Evolutionary conservation across 139 green algal species (phyloP), one percentile per base, ranked within the genome.

Genomic region (Volvox africanus): DNA sequence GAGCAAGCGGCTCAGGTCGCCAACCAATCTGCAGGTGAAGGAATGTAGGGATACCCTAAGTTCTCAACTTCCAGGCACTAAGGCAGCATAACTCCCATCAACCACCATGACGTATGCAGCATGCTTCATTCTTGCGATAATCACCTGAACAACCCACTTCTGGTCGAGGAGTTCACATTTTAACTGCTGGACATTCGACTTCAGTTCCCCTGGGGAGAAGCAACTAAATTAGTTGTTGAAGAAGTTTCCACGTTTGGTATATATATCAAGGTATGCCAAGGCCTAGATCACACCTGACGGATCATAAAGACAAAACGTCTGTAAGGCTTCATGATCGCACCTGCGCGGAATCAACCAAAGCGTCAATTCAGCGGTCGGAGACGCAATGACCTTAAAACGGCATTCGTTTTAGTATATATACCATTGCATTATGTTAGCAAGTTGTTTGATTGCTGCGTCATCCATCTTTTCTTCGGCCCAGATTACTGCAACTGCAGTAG

Each of bases 371-470:
- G 35, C 28, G 73, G 73, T 44, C 22, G 73, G 28, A 35, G 44
- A 18, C 2, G 26, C 32, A 44, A 2, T 16, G 6, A 73, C 20
- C 44, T 22, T 37, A 12, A 22, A 55, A 14, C 44, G 61, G 50
- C 22, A 37, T n/a, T 2, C 21, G 16, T 37, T n/a, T 62, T 37
- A 67, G n/a, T n/a, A 44, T 84, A 33, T 44, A 21, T 82, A 89
- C 85, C 85, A 89, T 82, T 16, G 32, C 1, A 89, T 18, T 6
- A 89, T 89, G 20, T 71, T 50, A 28, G 86, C 73, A n/a, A 90
- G 55, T 61, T 77, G 50, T 28, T 83, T 61, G 0, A 77, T 37
- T 18, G 86, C 55, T 19, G 50, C 55, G 0, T 83, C 71, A 6
- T 83, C 2, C 6, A 76, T 32, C 1, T 12, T 14, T 2, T 33